Base-by-base conservation (phyloP, 2,329 filamentous ascomycete species). In the Emmonsia crescens region DNA sequence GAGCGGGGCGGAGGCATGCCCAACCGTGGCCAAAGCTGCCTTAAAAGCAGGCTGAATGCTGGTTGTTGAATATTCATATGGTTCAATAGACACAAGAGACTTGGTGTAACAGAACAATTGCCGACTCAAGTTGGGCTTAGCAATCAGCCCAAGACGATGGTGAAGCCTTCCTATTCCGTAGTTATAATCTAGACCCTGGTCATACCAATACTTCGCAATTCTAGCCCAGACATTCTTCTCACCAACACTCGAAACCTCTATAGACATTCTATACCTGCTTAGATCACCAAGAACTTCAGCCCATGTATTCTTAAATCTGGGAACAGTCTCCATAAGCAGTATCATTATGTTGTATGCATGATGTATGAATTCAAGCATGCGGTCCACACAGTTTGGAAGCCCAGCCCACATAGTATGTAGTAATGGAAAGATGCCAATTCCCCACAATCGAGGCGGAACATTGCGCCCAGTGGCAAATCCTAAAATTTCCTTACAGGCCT, bases 381-480 rank as follows among this genome's bases (percentile, higher is more conserved):
- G 89, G 57, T 96, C 91, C 0, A 91, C 76, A 1, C 89, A 91
- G 0, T 80, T 81, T 0, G 92, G 92, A 0, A 96, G 77, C 1
- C 87, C 83, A 66, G 89, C 85, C 0, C 90, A 80, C 0, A 96
- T 73, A 0, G 95, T 73, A 66, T 96, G 90, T 0, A 96, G 79
- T 62, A 94, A 93, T 0, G 85, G 86, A 70, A 95, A 90, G 3
- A 97, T 96, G 0, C 89, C 93, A 68, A 96, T 89, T 0, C 90
- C 82, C 94, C 93, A 97, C 89, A 97, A 94, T 0, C 93, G 80
- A 0, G 90, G 91, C 0, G 93, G 92, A 90, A 97, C 96, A 0
- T 86, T 85, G 66, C 96, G 96, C 64, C 94, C 93, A 0, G 82
- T 82, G 0, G 91, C 88, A 0, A 96, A 74, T 0, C 84, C 78